Percentiles rank a stretch among this genome's conserved stretches.
These are phyloP conservation scores for Meyerozyma smithsonii DNA, from an alignment of 1,139 yeast genomes.

Conservation along the genomic window DNA sequence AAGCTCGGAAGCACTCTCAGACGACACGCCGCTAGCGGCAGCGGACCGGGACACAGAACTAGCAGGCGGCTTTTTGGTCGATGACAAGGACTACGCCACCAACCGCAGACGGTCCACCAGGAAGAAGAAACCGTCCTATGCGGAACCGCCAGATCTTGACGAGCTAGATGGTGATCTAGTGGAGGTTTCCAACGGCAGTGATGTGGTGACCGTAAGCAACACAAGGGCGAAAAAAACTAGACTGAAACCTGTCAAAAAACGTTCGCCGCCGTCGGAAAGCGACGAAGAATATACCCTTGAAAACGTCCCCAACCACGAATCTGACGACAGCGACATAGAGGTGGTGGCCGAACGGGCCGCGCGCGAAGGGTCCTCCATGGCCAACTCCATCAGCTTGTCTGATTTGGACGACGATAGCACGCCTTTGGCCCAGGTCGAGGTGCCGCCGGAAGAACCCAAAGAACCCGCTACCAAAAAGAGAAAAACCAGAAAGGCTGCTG, in stretches of 20 bases:
- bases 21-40: not conserved
- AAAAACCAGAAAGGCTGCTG: constrained; percentile 15
- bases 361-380: constrained; percentile 17
- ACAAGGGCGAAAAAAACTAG: constrained; percentile 7
- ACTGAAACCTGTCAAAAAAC: constrained; percentile 6
- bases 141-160: constrained; percentile 7
- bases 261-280: constrained; percentile 10
- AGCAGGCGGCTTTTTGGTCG: constrained; percentile 41
- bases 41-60: not conserved
- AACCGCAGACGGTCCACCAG: constrained; percentile 13
- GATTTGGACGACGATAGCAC: constrained; percentile 21
- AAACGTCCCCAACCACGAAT: constrained; percentile 25
- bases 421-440: constrained; percentile 19
- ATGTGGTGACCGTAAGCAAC: constrained; percentile 2
- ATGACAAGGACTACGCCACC: constrained; percentile 18
- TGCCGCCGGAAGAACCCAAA: constrained; percentile 10
- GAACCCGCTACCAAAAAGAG: constrained; percentile 12
- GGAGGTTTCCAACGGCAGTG: not conserved
- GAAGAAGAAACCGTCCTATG: constrained; percentile 9
- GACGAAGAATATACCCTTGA: constrained; percentile 23
- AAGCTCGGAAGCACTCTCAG: not conserved
- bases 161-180: constrained; percentile 9
- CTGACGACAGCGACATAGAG: constrained; percentile 14
- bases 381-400: constrained; percentile 21
- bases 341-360: constrained; percentile 11